These are phyloP conservation scores for Lachancea mirantina DNA, from an alignment of 805 yeast species.

Conservation along the genomic window DNA sequence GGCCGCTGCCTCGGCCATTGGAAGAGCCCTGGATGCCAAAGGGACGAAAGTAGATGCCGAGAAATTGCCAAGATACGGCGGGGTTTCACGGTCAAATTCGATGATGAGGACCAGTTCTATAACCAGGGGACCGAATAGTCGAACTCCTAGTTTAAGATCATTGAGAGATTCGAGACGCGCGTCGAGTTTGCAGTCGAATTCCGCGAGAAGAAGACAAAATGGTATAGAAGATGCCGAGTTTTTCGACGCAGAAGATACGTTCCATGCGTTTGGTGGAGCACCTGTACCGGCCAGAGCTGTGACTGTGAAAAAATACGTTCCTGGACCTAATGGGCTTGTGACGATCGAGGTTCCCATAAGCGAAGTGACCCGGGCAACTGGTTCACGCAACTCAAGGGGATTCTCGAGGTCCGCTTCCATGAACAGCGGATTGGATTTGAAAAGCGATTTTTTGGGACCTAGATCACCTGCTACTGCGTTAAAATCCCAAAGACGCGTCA, in stretches of 20 bases:
- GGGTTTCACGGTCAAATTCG: conserved; percentile 11
- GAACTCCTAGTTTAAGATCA: conserved; percentile 6
- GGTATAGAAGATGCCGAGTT: conserved; percentile 8
- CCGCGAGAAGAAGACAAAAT: conserved; percentile 1
- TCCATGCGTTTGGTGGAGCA: conserved; percentile 30
- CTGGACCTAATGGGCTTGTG: conserved; percentile 65
- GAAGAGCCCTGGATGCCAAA: conserved; percentile 35
- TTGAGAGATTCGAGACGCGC: conserved; percentile 2
- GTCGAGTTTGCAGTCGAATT: conserved; percentile 6
- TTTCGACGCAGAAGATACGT: conserved; percentile 27
- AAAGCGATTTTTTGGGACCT: conserved; percentile 8
- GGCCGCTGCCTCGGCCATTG: conserved; percentile 57
- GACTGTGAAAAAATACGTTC: conserved; percentile 62
- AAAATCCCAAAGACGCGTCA: too few species aligned
- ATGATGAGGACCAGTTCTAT: conserved; percentile 5
- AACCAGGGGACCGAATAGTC: too few species aligned
- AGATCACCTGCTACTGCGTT: conserved; percentile 10
- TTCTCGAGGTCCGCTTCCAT: conserved; percentile 14
- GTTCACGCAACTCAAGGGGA: conserved; percentile 9
- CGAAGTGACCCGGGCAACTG: conserved; percentile 17
- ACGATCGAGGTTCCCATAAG: conserved; percentile 59
- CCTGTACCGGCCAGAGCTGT: conserved; percentile 25
- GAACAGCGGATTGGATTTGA: conserved; percentile 8
- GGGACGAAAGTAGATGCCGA: conserved; percentile 22
- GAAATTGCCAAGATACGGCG: conserved; percentile 21